A percentile compares a stretch with the other conserved stretches of the same genome.
Conservation (phyloP, 345 rosid species). For the Aquilaria malaccensis region DNA sequence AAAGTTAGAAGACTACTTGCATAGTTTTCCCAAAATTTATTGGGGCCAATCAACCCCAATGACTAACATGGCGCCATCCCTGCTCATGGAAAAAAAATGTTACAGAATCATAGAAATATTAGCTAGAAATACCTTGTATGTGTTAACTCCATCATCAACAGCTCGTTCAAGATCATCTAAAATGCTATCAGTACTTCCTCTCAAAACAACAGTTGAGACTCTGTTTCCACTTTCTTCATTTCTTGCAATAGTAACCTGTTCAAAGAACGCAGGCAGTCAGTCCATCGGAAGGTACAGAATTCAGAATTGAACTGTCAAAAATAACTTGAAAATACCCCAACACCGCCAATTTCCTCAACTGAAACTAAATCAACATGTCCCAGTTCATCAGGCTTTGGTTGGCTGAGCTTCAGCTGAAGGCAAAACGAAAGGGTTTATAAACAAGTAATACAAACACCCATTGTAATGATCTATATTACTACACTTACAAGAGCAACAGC, state of each 20-base stretch:
- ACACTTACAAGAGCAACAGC: conserved; percentile 70
- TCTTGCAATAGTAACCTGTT: conserved; percentile 75
- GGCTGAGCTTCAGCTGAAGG: conserved; percentile 81
- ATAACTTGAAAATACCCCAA: conserved; percentile 53
- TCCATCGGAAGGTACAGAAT: too few species aligned
- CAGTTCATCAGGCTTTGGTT: conserved; percentile 81
- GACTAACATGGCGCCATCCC: too few species aligned
- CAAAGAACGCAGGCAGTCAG: conserved; percentile 3
- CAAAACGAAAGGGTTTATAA: conserved; percentile 12
- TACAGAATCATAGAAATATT: not conserved
- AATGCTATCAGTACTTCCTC: conserved; percentile 95
- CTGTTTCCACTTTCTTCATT: conserved; percentile 95
- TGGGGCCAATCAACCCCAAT: too few species aligned
- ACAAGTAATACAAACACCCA: conserved; percentile 7
- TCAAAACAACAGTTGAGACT: conserved; percentile 75
- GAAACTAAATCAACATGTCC: conserved; percentile 86
- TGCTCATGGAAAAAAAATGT: not conserved
- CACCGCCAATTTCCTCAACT: conserved; percentile 97
- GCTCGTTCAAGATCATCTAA: conserved; percentile 99
- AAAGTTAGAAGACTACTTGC: too few species aligned
- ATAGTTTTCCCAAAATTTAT: too few species aligned
- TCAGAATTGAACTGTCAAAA: not conserved
- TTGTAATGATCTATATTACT: conserved; percentile 3
- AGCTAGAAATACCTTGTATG: conserved; percentile 67
- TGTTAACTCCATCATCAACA: conserved; percentile 98